These are phyloP conservation scores for Rhodotorula sp. DNA, from an alignment of 1,284 basidiomycete species.

Conservation along the genomic window DNA sequence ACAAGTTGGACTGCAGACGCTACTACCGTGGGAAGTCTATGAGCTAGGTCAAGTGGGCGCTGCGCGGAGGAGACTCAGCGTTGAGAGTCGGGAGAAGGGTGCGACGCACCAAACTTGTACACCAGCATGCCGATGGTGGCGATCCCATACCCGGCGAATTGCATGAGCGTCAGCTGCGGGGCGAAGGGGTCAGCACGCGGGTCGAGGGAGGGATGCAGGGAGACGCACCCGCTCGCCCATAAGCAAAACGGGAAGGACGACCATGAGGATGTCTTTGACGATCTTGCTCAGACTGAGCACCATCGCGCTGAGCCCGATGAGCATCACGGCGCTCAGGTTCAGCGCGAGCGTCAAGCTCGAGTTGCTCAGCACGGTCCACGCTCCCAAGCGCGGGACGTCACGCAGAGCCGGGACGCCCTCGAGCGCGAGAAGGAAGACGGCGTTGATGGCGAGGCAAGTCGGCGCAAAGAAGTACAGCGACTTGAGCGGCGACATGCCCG, in stretches of 20 bases:
- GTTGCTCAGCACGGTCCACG: slow-evolving; percentile 30
- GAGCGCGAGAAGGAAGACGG: slow-evolving; percentile 34
- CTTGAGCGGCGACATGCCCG: slow-evolving; percentile 40
- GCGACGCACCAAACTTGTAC: slow-evolving; percentile 18
- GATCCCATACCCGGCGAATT: slow-evolving; percentile 27
- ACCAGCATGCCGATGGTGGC: slow-evolving; percentile 16
- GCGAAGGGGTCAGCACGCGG: not conserved
- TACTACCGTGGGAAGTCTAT: not conserved
- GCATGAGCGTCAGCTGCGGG: slow-evolving; percentile 20
- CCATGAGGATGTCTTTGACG: slow-evolving; percentile 41
- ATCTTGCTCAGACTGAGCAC: slow-evolving; percentile 39
- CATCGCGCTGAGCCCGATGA: slow-evolving; percentile 39
- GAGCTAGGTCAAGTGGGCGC: not conserved
- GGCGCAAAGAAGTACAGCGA: slow-evolving; percentile 39
- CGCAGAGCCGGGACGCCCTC: slow-evolving; percentile 39
- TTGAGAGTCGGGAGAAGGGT: not conserved
- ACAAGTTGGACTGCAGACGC: too few species aligned
- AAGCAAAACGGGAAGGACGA: slow-evolving; percentile 29
- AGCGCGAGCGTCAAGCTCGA: slow-evolving; percentile 39
- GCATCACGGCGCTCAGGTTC: slow-evolving; percentile 39
- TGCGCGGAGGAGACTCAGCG: not conserved
- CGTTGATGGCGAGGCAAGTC: slow-evolving; percentile 38
- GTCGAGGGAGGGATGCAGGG: too few species aligned
- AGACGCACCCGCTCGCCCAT: slow-evolving; percentile 31
- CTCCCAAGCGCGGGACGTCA: slow-evolving; percentile 30